Percentiles rank a stretch among this genome's conserved stretches.
Evolutionary conservation across 169 alveolate species (phyloP).

Genomic region (Cryptosporidium meleagridis): DNA sequence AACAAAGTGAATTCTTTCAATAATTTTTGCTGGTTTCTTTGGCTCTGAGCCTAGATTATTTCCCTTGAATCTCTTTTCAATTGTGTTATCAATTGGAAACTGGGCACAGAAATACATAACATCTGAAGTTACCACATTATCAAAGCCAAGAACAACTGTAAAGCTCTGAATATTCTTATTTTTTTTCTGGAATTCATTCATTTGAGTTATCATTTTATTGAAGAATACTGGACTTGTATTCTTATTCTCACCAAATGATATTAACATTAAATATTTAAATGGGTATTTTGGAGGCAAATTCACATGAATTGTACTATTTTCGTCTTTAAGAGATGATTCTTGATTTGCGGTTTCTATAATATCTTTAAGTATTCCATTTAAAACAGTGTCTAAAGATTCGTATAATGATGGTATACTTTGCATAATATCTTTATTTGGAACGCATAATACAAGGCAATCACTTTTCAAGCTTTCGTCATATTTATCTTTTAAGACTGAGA

Average conservation of each 20-base stretch:
- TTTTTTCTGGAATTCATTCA: conserved; percentile 12
- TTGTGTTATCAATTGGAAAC: conserved; percentile 20
- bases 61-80: conserved; percentile 47
- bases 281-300: conserved; percentile 31
- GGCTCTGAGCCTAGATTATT: background rate
- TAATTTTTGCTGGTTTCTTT: background rate
- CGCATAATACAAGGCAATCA: conserved; percentile 28
- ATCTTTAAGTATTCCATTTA: conserved; percentile 23
- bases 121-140: conserved; percentile 15
- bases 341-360: conserved; percentile 8
- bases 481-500: background rate
- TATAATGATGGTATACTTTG: background rate
- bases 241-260: conserved; percentile 25
- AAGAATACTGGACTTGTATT: conserved; percentile 2
- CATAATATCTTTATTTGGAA: background rate
- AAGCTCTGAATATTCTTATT: conserved; percentile 10
- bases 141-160: conserved; percentile 36
- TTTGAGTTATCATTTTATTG: background rate
- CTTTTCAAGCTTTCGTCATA: conserved; percentile 17
- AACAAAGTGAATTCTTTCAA: conserved; percentile 7
- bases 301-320: conserved; percentile 6
- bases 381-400: conserved; percentile 13
- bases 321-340: conserved; percentile 6
- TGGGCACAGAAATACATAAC: conserved; percentile 50
- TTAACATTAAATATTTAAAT: background rate